These are phyloP conservation scores for Vanilla planifolia DNA, from an alignment of 106 monocot genomes.

Conservation along the genomic window DNA sequence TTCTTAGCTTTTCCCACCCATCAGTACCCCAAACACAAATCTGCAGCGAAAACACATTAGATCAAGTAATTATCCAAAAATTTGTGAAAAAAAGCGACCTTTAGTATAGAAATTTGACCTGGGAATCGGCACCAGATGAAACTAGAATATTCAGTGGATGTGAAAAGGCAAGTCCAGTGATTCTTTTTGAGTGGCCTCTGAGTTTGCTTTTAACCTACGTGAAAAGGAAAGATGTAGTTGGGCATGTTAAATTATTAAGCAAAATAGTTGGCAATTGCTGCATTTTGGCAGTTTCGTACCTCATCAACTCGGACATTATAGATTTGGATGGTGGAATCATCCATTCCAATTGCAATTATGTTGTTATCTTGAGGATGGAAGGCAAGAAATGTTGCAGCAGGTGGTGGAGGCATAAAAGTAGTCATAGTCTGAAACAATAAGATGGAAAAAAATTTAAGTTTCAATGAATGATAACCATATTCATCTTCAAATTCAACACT, in stretches of 20 bases:
- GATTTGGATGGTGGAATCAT: constrained; percentile 81
- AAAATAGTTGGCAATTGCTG: too few relatives aligned
- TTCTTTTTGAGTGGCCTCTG: constrained; percentile 57
- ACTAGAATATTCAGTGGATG: constrained; percentile 50
- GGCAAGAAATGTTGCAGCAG: constrained; percentile 80
- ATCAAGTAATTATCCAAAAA: background rate
- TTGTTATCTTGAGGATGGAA: constrained; percentile 94
- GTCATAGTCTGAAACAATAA: constrained; percentile 57
- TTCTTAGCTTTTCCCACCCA: constrained; percentile 62
- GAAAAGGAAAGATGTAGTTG: background rate
- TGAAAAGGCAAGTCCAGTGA: constrained; percentile 83
- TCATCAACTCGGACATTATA: constrained; percentile 72
- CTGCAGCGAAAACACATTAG: constrained; percentile 24
- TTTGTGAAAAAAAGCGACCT: background rate
- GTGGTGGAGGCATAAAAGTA: constrained; percentile 79
- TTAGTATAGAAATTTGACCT: constrained; percentile 24
- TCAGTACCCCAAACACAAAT: constrained; percentile 69
- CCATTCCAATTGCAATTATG: constrained; percentile 87
- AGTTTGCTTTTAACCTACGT: constrained; percentile 68
- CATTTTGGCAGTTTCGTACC: constrained; percentile 24
- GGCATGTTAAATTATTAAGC: background rate
- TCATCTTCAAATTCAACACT: background rate
- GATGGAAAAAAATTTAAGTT: background rate
- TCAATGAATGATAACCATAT: background rate
- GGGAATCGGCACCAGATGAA: constrained; percentile 83